These are phyloP conservation scores for Tuber melanosporum DNA, from an alignment of 495 filamentous ascomycete species.

Conservation along the genomic window DNA sequence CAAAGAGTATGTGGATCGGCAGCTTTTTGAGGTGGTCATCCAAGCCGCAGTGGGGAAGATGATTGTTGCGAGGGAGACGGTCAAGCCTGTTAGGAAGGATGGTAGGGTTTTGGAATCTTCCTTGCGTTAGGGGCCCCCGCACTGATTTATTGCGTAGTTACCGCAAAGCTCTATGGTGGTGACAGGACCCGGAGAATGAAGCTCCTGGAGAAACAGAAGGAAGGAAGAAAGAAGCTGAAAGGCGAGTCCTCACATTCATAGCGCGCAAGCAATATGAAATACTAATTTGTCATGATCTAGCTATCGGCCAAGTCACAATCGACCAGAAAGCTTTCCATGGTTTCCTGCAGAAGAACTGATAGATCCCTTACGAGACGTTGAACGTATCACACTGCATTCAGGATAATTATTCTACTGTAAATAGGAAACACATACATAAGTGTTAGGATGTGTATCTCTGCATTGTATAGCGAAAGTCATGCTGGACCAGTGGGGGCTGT, in stretches of 20 bases:
- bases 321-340: conserved; percentile 89
- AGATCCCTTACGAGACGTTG: neutral
- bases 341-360: conserved; percentile 54
- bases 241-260: conserved; percentile 45
- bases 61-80: conserved; percentile 84
- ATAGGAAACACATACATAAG: neutral
- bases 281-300: conserved; percentile 29
- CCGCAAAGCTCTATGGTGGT: conserved; percentile 86
- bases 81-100: conserved; percentile 96
- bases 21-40: conserved; percentile 94
- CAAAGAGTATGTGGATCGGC: conserved; percentile 90
- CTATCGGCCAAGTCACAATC: conserved; percentile 74
- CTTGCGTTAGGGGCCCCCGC: neutral
- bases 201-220: conserved; percentile 93
- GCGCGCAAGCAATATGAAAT: neutral
- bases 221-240: conserved; percentile 78
- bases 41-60: conserved; percentile 79
- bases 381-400: neutral
- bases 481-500: neutral
- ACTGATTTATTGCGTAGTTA: conserved; percentile 45
- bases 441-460: neutral
- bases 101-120: conserved; percentile 21
- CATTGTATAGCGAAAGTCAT: neutral
- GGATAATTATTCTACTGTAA: neutral
- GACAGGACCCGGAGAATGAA: conserved; percentile 79